Evolutionary conservation across 768 basidiomycete genomes (phyloP).

Genomic region (Hemileccinum impolitum): DNA sequence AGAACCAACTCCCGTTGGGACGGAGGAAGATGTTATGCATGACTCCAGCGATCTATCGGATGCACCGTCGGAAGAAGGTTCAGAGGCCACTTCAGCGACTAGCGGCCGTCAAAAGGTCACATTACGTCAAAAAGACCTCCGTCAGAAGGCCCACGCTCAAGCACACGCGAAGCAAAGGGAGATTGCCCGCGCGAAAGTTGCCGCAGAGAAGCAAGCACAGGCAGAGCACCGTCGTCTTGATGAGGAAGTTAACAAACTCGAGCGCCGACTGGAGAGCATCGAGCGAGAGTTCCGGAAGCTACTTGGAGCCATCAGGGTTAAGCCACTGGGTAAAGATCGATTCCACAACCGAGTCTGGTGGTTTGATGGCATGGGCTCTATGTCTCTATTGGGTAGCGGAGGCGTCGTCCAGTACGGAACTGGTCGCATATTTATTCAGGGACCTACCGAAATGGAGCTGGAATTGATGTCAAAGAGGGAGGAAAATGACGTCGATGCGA

Average conservation of each 20-base stretch:
- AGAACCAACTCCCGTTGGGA: constrained; percentile 37
- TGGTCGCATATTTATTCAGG: constrained; percentile 90
- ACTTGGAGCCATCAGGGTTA: constrained; percentile 78
- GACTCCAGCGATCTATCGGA: constrained; percentile 77
- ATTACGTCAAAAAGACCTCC: constrained; percentile 49
- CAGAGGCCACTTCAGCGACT: constrained; percentile 53
- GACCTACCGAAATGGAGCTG: constrained; percentile 78
- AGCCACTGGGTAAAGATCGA: constrained; percentile 87
- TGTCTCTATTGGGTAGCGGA: constrained; percentile 72
- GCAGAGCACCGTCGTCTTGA: constrained; percentile 82
- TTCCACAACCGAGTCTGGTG: constrained; percentile 98
- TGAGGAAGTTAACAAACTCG: constrained; percentile 83
- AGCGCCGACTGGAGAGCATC: constrained; percentile 77
- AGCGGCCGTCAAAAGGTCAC: constrained; percentile 42
- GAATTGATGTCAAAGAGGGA: constrained; percentile 62
- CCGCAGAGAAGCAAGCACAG: constrained; percentile 75
- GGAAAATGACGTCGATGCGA: constrained; percentile 50
- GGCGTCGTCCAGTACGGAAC: constrained; percentile 82
- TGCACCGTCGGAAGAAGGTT: constrained; percentile 56
- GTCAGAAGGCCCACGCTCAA: constrained; percentile 49
- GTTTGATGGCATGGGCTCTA: constrained; percentile 95
- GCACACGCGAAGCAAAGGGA: constrained; percentile 78
- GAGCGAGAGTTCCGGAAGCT: constrained; percentile 94
- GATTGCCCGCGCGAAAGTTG: constrained; percentile 71
- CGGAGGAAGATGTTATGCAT: constrained; percentile 57